These are phyloP conservation scores for Calonectria leucothoes DNA, from an alignment of 2,329 filamentous ascomycete genomes.

Conservation along the genomic window DNA sequence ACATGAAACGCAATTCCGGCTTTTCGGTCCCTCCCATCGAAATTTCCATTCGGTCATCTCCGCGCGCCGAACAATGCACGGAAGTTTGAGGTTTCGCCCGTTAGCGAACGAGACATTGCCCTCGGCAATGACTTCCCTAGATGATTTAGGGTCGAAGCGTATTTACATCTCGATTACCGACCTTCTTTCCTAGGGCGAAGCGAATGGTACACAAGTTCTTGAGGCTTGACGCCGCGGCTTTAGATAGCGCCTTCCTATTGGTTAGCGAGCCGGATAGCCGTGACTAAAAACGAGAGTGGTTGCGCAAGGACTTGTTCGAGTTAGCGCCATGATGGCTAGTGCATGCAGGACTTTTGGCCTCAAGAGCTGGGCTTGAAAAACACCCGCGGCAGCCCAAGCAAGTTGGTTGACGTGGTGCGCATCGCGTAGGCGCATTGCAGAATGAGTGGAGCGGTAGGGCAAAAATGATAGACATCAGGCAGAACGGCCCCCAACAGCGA, in stretches of 20 bases:
- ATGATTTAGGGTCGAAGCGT: accelerated
- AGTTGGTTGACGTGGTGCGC: not conserved
- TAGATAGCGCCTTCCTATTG: not conserved
- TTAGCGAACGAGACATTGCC: too few relatives aligned
- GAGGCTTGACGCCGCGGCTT: not conserved
- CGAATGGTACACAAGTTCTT: not conserved
- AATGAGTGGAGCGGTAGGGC: not conserved
- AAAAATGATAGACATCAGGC: not conserved
- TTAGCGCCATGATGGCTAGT: not conserved
- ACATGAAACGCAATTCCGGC: slow-evolving; percentile 48
- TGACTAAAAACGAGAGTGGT: not conserved
- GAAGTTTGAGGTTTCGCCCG: too few relatives aligned
- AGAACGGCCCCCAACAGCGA: not conserved
- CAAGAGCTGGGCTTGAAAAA: not conserved
- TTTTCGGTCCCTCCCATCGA: slow-evolving; percentile 29
- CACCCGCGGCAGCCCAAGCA: not conserved
- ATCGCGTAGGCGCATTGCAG: not conserved
- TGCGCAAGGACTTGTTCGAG: not conserved
- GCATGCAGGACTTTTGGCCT: not conserved
- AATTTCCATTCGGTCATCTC: slow-evolving; percentile 44
- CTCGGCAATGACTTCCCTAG: slow-evolving; percentile 47
- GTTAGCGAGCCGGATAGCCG: not conserved
- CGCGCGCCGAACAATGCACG: slow-evolving; percentile 43
- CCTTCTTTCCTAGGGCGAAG: not conserved
- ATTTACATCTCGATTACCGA: not conserved